These are phyloP conservation scores for Saksenaea vasiformis DNA, from an alignment of 371 early-diverging fungal species.

Conservation along the genomic window DNA sequence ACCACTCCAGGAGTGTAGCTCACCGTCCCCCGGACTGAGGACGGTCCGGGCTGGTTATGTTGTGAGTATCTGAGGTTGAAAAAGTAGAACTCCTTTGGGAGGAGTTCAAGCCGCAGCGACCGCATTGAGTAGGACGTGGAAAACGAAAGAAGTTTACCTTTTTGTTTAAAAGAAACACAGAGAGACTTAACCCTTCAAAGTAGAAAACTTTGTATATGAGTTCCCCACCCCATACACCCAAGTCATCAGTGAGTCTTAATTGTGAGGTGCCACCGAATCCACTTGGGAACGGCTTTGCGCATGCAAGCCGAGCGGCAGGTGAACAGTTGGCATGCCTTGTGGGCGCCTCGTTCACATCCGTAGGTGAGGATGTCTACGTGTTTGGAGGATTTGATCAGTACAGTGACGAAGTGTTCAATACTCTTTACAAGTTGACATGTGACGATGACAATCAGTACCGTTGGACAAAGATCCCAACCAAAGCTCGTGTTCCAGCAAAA, in stretches of 20 bases:
- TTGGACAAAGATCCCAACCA: slow-evolving; percentile 56
- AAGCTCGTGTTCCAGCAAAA: slow-evolving; percentile 48
- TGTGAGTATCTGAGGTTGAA: not conserved
- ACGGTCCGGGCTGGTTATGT: not conserved
- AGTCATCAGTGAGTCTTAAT: slow-evolving; percentile 2
- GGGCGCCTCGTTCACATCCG: slow-evolving; percentile 56
- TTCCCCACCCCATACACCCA: not conserved
- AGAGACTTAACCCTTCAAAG: not conserved
- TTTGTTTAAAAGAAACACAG: not conserved
- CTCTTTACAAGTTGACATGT: slow-evolving; percentile 42
- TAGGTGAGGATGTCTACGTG: slow-evolving; percentile 45
- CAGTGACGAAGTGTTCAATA: slow-evolving; percentile 67
- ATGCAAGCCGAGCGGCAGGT: slow-evolving; percentile 23
- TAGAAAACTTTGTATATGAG: not conserved
- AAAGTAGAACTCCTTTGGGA: not conserved
- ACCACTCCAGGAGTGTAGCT: slow-evolving; percentile 13
- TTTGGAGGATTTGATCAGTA: slow-evolving; percentile 73
- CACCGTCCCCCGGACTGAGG: slow-evolving; percentile 12
- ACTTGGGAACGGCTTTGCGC: not conserved
- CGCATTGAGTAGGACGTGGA: not conserved
- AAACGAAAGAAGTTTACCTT: not conserved
- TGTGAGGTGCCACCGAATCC: not conserved
- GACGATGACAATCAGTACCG: slow-evolving; percentile 42
- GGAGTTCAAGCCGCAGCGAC: not conserved
- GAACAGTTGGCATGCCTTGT: slow-evolving; percentile 57